Evolutionary conservation across 1,284 basidiomycete genomes (phyloP), one percentile per base, ranked within the genome.

Genomic region (Mycosarcoma mackinlayi): DNA sequence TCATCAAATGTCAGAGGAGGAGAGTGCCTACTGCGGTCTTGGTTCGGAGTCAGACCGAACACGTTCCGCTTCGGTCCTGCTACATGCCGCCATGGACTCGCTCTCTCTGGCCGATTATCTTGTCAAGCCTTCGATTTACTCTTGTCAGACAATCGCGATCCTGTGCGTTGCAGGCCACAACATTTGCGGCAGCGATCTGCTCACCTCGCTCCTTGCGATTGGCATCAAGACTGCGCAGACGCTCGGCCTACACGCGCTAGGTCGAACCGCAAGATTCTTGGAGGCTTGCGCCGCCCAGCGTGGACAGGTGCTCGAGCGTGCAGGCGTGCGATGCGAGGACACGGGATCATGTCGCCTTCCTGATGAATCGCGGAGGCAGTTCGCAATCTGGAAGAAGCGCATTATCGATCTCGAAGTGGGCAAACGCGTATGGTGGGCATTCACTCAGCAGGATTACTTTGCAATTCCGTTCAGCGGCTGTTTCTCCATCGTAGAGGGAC

Each of bases 371-470:
- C 39, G 42, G 3, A 31, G 61, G 31, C 67, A 70, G 14, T 70
- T 70, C 37, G 64, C 63, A 9, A 60, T 66, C 9, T 63, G 68
- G 60, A 60, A 47, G 40, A 65, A 62, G 41, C 67, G 63, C 41
- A 70, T 74, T 46, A 58, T 74, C 33, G 61, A 64, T 51, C 60
- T 74, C 35, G 71, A 74, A 39, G 63, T 74, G 9, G 71, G 71
- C 40, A 74, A 74, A 41, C 58, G 71, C 6, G 71, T 74, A 4
- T 74, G 71, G 71, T 74, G 71, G 71, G 67, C 71, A 5, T 66
- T 71, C 19, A 66, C 64, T 4, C 71, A 74, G 46, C 71, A 74
- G 31, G 71, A 71, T 38, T 74, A 74, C 24, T 74, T 74, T 38
- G 71, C 71, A 1, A 74, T 74, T 18, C 67, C 71, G 2, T 74